Evolutionary conservation across 1,139 yeast genomes (phyloP), one percentile per base, ranked within the genome.

Genomic region (Hansenula lynferdii): DNA sequence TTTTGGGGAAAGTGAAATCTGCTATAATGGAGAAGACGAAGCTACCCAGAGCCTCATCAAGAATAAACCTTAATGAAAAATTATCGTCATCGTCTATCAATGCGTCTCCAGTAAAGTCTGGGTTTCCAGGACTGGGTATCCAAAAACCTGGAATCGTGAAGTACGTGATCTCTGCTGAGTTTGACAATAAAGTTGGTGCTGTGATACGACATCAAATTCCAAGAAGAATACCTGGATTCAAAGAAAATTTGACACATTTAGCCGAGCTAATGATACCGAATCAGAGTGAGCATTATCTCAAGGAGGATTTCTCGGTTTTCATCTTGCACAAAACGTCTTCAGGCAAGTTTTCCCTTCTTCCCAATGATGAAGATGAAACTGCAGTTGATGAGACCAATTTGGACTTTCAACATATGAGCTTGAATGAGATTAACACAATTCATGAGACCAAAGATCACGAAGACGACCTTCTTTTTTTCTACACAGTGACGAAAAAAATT

Each of bases 221-320:
- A 1, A 40, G 53, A 15, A 58, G 56, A 35, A 50, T 53, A 2
- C 72, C 39, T 64, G 75, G 53, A 2, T 44, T 46, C 31, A 55
- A 52, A 5, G 78, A 77, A 11, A 60, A 69, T 39, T 54, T 72
- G 37, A 53, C 59, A 26, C 61, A 67, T 39, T 50, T 71, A 29
- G 72, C 79, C n/a, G 75, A 72, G 45, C 54, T 74, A 33, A 72
- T 77, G 74, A 61, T 77, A 11, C 80, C 82, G 0, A 74, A 73
- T 43, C 37, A 53, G 51, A 37, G 45, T n/a, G 57, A 53, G 26
- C 47, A 43, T 19, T 22, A 29, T 3, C 20, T 6, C 3, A 32
- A 33, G 3, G 47, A 42, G 20, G 44, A 48, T 8, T 53, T 42
- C 25, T 42, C 51, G 1, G 34, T 35, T 1, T 45, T 51, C 31